Evolutionary conservation across 2,329 filamentous ascomycete species (phyloP).

Genomic region (Acrocalymma vagum): DNA sequence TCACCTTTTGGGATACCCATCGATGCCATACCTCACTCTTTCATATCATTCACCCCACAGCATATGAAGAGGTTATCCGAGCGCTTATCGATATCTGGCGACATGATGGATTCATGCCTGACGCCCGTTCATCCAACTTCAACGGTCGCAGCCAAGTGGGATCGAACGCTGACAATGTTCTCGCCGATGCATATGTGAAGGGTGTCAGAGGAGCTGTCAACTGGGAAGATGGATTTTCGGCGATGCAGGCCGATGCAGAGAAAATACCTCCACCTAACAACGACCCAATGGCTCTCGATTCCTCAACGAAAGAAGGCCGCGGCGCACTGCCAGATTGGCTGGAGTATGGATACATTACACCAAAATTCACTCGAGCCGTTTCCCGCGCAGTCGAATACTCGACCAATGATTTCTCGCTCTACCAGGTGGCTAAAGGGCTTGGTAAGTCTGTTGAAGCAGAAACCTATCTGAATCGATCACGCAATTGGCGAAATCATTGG

Average conservation of each 20-base stretch:
- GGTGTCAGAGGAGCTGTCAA: slow-evolving; percentile 69
- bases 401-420: slow-evolving; percentile 73
- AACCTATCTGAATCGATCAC: slow-evolving; percentile 69
- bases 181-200: slow-evolving; percentile 77
- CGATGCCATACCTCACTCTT: slow-evolving; percentile 71
- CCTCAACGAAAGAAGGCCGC: slow-evolving; percentile 72
- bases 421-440: slow-evolving; percentile 70
- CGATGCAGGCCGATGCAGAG: slow-evolving; percentile 75
- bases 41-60: slow-evolving; percentile 69
- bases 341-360: slow-evolving; percentile 70
- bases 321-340: slow-evolving; percentile 76
- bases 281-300: slow-evolving; percentile 63
- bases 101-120: slow-evolving; percentile 70
- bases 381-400: slow-evolving; percentile 73
- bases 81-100: slow-evolving; percentile 75
- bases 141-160: slow-evolving; percentile 76
- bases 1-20: slow-evolving; percentile 73
- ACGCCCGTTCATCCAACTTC: slow-evolving; percentile 72
- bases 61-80: slow-evolving; percentile 72
- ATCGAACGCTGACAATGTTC: slow-evolving; percentile 74
- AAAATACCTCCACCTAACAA: slow-evolving; percentile 66
- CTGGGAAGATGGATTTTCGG: slow-evolving; percentile 62
- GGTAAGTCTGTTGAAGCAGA: slow-evolving; percentile 59
- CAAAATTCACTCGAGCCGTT: slow-evolving; percentile 67
- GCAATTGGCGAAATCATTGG: slow-evolving; percentile 78